Base-by-base conservation (phyloP, 257 asterid species). In the Solanum boliviense region DNA sequence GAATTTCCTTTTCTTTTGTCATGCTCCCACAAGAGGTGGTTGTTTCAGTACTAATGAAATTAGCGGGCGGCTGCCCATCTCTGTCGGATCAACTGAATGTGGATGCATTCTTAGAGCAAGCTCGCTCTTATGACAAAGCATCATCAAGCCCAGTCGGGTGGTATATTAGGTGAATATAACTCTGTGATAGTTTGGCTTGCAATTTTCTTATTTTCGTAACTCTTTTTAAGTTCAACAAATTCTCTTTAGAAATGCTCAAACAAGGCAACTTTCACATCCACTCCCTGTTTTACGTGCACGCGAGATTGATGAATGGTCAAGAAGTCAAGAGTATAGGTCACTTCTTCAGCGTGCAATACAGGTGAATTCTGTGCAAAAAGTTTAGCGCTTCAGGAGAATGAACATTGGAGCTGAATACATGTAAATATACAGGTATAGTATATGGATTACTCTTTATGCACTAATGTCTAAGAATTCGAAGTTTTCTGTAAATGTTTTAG, bases 31-130 rank as follows among this genome's bases (percentile, higher is more conserved):
- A 95, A 96, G 98, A 95, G 99, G 98, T 96, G 90, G 98, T 96
- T 93, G 88, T 96, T 91, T 95, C 99, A 7, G 98, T 95, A 88
- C 95, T 96, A 91, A 96, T 96, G 99, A 96, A 96, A 92, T 88
- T 96, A 93, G 98, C 99, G 16, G 99, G 99, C 27, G 99, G 99
- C 88, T 96, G 98, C 93, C 98, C 98, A 84, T 96, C 99, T 41
- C 79, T 96, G 91, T 95, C 98, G 18, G 98, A 96, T 89, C 95
- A 95, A 90, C 89, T 96, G 88, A 96, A 94, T 20, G 99, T 96
- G 86, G 99, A 96, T 70, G 98, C 98, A 6, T 96, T 96, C 92
- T 91, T 96, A 95, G 99, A 96, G 92, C 99, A 96, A 93, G 99
- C 98, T 58, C 98, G 98, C 25, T 96, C 99, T 29, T 95, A 95